Base-by-base conservation (phyloP, 2,329 filamentous ascomycete species). In the Hymenoscyphus salicellus region DNA sequence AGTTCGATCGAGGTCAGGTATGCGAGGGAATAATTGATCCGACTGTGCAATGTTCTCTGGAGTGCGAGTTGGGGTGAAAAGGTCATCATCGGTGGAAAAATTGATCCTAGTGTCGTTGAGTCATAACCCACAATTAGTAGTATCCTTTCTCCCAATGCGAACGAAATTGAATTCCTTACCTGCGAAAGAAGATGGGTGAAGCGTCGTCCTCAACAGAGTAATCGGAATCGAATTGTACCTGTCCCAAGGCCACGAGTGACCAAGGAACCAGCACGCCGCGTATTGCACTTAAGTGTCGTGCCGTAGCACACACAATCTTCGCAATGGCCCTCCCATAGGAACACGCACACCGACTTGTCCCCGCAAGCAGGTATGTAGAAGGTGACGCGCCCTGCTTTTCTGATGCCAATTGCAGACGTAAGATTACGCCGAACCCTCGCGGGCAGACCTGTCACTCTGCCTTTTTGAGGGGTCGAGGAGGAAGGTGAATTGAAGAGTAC, bases 211-310 rank as follows among this genome's bases (percentile, higher is more conserved):
- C 71, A 71, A 70, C 74, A 76, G 74, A 76, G 72, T 76, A 75
- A 76, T 76, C 75, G 73, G 75, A 76, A 76, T 76, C 74, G 75
- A 76, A 76, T 76, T 75, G 74, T 75, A 75, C 72, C 59, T 57
- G 60, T 68, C 67, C 66, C 62, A 56, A 33, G 64, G 63, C 63
- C 68, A 72, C 68, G 69, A 67, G 67, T 68, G 65, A 69, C 59
- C 57, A 64, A 57, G 61, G 69, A 62, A 72, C 66, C 73, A 80
- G 83, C 82, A 93, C 87, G 91, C 91, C 86, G 90, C 91, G 90
- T 92, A 95, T 95, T 92, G 92, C 89, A 94, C 92, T 95, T 84
- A 92, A 93, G 91, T 92, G 87, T 88, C 87, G 78, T 82, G 72
- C 71, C 61, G 63, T 61, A 76, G 78, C 81, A 86, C 85, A 86